Base-by-base conservation (phyloP, 768 basidiomycete species). In the Podaxis rugospora region DNA sequence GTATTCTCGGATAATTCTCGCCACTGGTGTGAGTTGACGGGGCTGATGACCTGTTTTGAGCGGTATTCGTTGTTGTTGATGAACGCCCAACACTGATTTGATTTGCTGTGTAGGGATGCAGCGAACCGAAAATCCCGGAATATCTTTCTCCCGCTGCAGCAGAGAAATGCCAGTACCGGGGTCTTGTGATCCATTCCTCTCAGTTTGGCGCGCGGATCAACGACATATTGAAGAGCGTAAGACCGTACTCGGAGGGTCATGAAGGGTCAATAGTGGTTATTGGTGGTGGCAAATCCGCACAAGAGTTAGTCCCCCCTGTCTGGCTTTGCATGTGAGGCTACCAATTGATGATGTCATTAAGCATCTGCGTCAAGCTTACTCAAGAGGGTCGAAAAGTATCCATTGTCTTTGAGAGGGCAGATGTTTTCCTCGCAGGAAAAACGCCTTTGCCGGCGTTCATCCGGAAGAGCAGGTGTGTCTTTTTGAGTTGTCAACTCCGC, bases 251-350 rank as follows among this genome's bases (percentile, higher is more conserved):
- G 10, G 57, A 71, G 64, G 40, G 60, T 57, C 49, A 65, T 0
- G 57, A 62, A 7, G 61, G 49, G 0, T 67, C 75, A 0, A 72
- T 82, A 5, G 73, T 87, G 0, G 74, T 89, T 1, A 71, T 88
- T 1, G 88, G 88, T 2, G 83, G 87, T 21, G 87, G 87, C 3
- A 88, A 83, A 67, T 89, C 87, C 3, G 84, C 85, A 0, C 83
- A 85, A 73, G 88, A 89, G 78, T 76, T 64, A 52, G 74, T 68
- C 3, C 18, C 50, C n/a, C n/a, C 21, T 14, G 1, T n/a, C 10
- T 46, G 13, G 18, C 36, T 27, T 5, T 50, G 28, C 16, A 4
- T 23, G 2, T 25, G 40, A 18, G n/a, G 40, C 37, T 51, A 18
- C 5, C 11, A 21, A 37, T 35, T 64, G 4, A 54, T 47, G 40